Percentiles rank a stretch among this genome's conserved stretches.
Conservation (phyloP, 495 filamentous ascomycete species). For the Acidiella bohemica region DNA sequence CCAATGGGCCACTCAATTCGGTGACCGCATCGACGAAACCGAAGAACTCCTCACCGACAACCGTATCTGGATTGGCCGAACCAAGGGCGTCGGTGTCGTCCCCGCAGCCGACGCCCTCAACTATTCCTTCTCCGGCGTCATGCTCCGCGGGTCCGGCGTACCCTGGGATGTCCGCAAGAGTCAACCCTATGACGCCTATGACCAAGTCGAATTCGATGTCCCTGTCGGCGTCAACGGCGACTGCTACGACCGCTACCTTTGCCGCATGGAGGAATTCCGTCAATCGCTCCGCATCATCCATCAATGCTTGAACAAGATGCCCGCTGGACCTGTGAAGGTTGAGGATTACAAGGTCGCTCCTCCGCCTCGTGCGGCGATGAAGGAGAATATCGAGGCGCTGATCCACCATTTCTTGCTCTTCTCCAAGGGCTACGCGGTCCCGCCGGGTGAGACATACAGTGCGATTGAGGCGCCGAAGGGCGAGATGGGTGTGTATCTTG, state of each 20-base stretch:
- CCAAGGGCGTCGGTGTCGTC: slow-evolving; percentile 83
- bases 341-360: slow-evolving; percentile 99
- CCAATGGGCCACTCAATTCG: slow-evolving; percentile 99
- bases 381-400: slow-evolving; percentile 99
- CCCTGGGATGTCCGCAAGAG: slow-evolving; percentile 96
- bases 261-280: slow-evolving; percentile 99
- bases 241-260: slow-evolving; percentile 98
- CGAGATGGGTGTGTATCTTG: slow-evolving; percentile 98
- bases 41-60: slow-evolving; percentile 98
- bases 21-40: slow-evolving; percentile 97
- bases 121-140: slow-evolving; percentile 91
- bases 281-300: slow-evolving; percentile 95
- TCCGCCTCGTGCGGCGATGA: slow-evolving; percentile 94
- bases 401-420: slow-evolving; percentile 99
- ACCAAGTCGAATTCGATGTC: slow-evolving; percentile 94
- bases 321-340: slow-evolving; percentile 78
- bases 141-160: slow-evolving; percentile 94
- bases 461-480: slow-evolving; percentile 98
- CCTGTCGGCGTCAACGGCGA: slow-evolving; percentile 94
- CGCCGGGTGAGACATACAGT: slow-evolving; percentile 95
- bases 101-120: slow-evolving; percentile 84
- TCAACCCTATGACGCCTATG: slow-evolving; percentile 94
- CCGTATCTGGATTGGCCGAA: slow-evolving; percentile 94
- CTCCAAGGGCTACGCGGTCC: slow-evolving; percentile 94
- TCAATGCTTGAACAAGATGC: slow-evolving; percentile 99